phyloP scores from a whole-genome alignment of 352 stramenopile species.

The Plasmopara viticola region DNA sequence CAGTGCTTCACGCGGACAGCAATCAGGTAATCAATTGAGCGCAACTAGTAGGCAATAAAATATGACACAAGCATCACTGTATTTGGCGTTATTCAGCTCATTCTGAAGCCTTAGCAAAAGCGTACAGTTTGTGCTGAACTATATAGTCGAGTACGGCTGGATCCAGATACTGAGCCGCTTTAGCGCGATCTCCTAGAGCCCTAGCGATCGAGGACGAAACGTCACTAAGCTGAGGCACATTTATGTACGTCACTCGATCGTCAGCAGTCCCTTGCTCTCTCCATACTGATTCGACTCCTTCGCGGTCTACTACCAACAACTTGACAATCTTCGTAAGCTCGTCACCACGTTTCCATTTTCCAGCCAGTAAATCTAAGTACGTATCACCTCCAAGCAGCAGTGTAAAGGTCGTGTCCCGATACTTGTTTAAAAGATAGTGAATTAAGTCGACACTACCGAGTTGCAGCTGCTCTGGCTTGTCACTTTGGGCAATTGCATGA shows the following conservation, averaged over 20 bases:
- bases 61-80: too few relatives aligned
- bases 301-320: slow-evolving; percentile 65
- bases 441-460: slow-evolving; percentile 79
- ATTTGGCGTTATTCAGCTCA: slow-evolving; percentile 5
- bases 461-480: slow-evolving; percentile 25
- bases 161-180: slow-evolving; percentile 42
- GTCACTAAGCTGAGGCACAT: slow-evolving; percentile 55
- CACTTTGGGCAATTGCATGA: slow-evolving; percentile 18
- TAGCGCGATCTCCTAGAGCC: slow-evolving; percentile 22
- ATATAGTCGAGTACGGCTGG: slow-evolving; percentile 75
- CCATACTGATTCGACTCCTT: slow-evolving; percentile 45
- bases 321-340: slow-evolving; percentile 60
- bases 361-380: slow-evolving; percentile 68
- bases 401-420: slow-evolving; percentile 54
- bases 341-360: slow-evolving; percentile 84
- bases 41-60: not conserved
- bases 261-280: slow-evolving; percentile 9
- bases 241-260: slow-evolving; percentile 39
- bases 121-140: slow-evolving; percentile 61
- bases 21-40: slow-evolving; percentile 12
- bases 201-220: slow-evolving; percentile 71
- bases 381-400: slow-evolving; percentile 80
- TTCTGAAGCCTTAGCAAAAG: slow-evolving; percentile 32
- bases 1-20: slow-evolving; percentile 45
- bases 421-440: slow-evolving; percentile 32